These are phyloP conservation scores for Entomophthora muscae DNA, from an alignment of 371 early-diverging fungal genomes.

Conservation along the genomic window DNA sequence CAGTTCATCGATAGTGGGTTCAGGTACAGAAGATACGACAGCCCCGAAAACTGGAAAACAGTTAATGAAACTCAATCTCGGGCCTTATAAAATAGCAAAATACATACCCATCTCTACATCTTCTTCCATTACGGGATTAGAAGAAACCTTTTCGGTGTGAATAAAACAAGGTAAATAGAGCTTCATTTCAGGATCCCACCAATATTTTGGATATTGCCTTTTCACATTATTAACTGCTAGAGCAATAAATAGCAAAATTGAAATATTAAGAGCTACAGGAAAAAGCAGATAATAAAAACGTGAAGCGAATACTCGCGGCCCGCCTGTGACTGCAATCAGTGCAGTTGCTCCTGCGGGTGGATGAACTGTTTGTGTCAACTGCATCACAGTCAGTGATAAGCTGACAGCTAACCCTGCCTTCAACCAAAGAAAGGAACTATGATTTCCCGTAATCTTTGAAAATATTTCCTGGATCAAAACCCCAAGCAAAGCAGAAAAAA, in stretches of 20 bases:
- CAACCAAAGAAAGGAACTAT: constrained; percentile 36
- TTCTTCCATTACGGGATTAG: neutral
- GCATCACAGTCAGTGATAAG: constrained; percentile 41
- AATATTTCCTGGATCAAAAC: constrained; percentile 40
- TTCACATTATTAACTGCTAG: constrained; percentile 45
- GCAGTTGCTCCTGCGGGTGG: constrained; percentile 63
- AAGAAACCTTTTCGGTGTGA: neutral
- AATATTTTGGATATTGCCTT: constrained; percentile 43
- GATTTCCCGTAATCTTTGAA: constrained; percentile 16
- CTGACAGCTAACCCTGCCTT: constrained; percentile 47
- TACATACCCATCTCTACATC: neutral
- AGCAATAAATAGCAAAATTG: constrained; percentile 33
- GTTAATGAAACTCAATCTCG: neutral
- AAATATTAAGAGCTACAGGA: constrained; percentile 27
- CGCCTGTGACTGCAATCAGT: constrained; percentile 32
- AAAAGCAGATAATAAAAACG: constrained; percentile 42
- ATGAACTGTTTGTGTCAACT: constrained; percentile 44
- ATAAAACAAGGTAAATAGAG: neutral
- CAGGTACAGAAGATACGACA: neutral
- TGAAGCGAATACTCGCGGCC: constrained; percentile 20
- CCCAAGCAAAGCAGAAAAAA: constrained; percentile 38
- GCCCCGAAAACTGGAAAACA: too few relatives aligned
- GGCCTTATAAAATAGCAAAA: neutral
- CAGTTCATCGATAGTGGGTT: neutral
- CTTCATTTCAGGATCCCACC: constrained; percentile 25